Conservation (phyloP, 768 basidiomycete genomes). For the Lanmaoa rubissima region DNA sequence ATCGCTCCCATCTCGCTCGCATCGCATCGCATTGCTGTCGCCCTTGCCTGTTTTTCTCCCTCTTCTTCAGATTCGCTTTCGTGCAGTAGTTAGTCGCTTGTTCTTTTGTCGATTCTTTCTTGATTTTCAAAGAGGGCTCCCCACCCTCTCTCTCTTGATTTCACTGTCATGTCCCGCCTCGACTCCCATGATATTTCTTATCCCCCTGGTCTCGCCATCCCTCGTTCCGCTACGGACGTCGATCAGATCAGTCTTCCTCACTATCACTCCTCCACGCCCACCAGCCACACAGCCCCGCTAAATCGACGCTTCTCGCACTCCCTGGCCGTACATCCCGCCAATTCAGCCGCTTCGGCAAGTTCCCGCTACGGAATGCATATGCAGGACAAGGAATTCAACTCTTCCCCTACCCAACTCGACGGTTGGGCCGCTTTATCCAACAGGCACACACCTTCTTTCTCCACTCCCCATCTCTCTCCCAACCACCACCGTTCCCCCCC, state of each 20-base stretch:
- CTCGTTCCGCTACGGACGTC: conserved; percentile 31
- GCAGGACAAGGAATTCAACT: conserved; percentile 38
- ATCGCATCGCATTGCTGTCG: conserved; percentile 35
- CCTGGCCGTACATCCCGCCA: conserved; percentile 15
- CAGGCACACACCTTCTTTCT: conserved; percentile 31
- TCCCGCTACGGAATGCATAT: conserved; percentile 36
- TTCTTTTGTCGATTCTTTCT: conserved; percentile 26
- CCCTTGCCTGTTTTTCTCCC: conserved; percentile 17
- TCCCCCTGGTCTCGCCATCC: conserved; percentile 28
- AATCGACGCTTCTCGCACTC: conserved; percentile 25
- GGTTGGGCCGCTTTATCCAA: conserved; percentile 35
- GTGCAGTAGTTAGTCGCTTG: conserved; percentile 30
- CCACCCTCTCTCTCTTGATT: not conserved
- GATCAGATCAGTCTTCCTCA: conserved; percentile 24
- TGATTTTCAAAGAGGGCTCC: conserved; percentile 22
- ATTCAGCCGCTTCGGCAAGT: conserved; percentile 27
- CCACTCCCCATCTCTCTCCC: conserved; percentile 34
- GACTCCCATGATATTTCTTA: conserved; percentile 43
- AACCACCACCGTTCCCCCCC: conserved; percentile 46
- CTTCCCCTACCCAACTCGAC: conserved; percentile 24
- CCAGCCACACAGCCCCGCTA: conserved; percentile 7
- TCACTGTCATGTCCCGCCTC: conserved; percentile 41
- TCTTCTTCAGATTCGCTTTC: conserved; percentile 28
- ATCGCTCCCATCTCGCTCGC: conserved; percentile 26
- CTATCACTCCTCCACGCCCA: conserved; percentile 14